A percentile compares a stretch with the other conserved stretches of the same genome.
These are phyloP conservation scores for Zoysia pacifica DNA, from an alignment of 176 grass and related monocot genomes.

Conservation along the genomic window DNA sequence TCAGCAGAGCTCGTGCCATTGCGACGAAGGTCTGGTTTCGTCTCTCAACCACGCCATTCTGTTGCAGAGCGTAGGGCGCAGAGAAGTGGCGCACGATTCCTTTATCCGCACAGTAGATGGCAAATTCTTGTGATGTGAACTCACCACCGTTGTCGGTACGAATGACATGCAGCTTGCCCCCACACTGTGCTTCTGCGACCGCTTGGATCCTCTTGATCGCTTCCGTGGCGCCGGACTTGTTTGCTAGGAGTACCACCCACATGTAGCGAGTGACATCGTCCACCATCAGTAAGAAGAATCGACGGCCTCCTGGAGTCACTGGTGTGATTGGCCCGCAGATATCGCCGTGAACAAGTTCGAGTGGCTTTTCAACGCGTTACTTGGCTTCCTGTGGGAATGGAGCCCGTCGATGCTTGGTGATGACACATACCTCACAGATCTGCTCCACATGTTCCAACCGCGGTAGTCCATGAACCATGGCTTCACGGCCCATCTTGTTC, in stretches of 20 bases:
- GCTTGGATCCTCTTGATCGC: not conserved
- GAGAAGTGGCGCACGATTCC: not conserved
- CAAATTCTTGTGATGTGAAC: not conserved
- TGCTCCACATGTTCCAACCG: no score
- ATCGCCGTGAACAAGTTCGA: not conserved
- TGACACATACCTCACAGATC: no score
- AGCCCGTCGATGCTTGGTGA: no score
- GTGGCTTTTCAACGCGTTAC: not conserved
- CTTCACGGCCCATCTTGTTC: no score
- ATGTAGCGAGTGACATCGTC: not conserved
- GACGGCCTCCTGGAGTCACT: not conserved
- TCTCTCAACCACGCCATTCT: not conserved
- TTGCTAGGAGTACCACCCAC: not conserved
- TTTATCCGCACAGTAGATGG: not conserved
- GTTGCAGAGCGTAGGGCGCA: not conserved
- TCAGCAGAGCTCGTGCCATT: not conserved
- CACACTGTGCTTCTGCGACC: accelerated
- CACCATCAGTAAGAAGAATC: not conserved
- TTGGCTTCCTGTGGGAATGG: no score
- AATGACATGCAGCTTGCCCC: accelerated
- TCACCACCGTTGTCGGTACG: not conserved
- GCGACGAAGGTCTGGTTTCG: not conserved
- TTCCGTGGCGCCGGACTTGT: not conserved
- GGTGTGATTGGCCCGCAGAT: not conserved
- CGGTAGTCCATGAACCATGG: no score